These are phyloP conservation scores for Pleoardoris graminearum DNA, from an alignment of 2,329 filamentous ascomycete species.

Conservation along the genomic window DNA sequence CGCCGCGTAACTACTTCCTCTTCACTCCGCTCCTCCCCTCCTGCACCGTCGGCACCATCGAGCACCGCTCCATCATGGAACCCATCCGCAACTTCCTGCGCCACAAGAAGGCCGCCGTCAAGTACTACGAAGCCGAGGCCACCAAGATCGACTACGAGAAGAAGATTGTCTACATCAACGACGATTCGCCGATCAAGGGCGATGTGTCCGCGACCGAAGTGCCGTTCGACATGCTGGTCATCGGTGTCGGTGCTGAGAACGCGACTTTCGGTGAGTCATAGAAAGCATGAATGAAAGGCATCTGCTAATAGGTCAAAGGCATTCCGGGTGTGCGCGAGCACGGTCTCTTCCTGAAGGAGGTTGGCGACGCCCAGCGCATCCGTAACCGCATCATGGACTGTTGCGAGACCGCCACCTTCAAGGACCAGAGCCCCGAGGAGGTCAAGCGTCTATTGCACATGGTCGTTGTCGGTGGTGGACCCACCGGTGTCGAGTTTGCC, in stretches of 20 bases:
- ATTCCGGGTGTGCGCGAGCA: conserved; percentile 94
- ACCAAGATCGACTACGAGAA: conserved; percentile 93
- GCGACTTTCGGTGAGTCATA: conserved; percentile 78
- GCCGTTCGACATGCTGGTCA: conserved; percentile 95
- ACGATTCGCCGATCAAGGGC: conserved; percentile 92
- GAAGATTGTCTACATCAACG: conserved; percentile 84
- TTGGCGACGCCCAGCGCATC: conserved; percentile 91
- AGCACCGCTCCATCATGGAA: conserved; percentile 99
- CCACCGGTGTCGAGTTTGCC: conserved; percentile 96
- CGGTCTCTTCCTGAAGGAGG: conserved; percentile 98
- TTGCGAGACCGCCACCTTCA: conserved; percentile 97
- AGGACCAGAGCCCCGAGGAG: conserved; percentile 87
- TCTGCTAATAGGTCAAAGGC: conserved; percentile 47
- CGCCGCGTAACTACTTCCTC: conserved; percentile 98
- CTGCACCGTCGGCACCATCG: conserved; percentile 95
- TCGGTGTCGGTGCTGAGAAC: conserved; percentile 97
- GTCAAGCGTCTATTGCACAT: conserved; percentile 94
- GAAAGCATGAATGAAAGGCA: background rate
- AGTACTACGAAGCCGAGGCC: conserved; percentile 97
- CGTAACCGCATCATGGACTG: conserved; percentile 99
- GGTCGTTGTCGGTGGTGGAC: conserved; percentile 84
- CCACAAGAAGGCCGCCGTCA: conserved; percentile 90
- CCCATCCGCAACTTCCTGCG: conserved; percentile 94
- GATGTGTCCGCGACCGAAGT: conserved; percentile 81
- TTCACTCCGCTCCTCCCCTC: conserved; percentile 97